phyloP scores from a whole-genome alignment of 768 basidiomycete genomes.

The Collybia sordida region DNA sequence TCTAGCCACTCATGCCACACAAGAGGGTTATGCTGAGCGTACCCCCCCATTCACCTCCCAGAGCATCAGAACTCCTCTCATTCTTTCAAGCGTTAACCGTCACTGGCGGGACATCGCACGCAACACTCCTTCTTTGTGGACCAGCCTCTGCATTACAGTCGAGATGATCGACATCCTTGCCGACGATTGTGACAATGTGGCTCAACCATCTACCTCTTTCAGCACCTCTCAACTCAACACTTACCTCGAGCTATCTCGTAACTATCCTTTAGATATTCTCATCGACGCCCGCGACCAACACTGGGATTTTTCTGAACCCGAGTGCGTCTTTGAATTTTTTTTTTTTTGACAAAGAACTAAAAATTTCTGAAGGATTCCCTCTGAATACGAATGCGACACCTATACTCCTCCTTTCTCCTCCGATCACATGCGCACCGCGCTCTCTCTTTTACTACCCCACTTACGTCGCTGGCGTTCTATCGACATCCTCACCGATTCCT shows the following conservation, averaged over 20 bases:
- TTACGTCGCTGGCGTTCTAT: slow-evolving; percentile 53
- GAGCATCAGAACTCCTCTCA: slow-evolving; percentile 43
- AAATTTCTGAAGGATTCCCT: slow-evolving; percentile 22
- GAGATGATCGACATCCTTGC: slow-evolving; percentile 28
- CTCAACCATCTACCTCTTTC: slow-evolving; percentile 12
- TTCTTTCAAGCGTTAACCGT: slow-evolving; percentile 46
- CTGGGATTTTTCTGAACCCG: slow-evolving; percentile 56
- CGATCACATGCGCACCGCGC: slow-evolving; percentile 42
- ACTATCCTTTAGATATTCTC: slow-evolving; percentile 51
- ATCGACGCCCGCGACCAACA: slow-evolving; percentile 58
- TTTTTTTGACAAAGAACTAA: neutral
- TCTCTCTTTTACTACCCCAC: slow-evolving; percentile 51
- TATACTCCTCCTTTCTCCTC: slow-evolving; percentile 39
- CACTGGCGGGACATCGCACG: slow-evolving; percentile 55
- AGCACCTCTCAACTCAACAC: slow-evolving; percentile 37
- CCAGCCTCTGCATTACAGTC: slow-evolving; percentile 49
- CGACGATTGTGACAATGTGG: slow-evolving; percentile 6
- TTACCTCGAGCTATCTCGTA: slow-evolving; percentile 47
- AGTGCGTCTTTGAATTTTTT: slow-evolving; percentile 31
- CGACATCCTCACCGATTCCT: slow-evolving; percentile 53
- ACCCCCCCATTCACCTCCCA: slow-evolving; percentile 34
- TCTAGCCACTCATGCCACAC: slow-evolving; percentile 37
- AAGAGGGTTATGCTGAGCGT: slow-evolving; percentile 16
- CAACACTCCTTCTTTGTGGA: slow-evolving; percentile 52
- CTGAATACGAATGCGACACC: slow-evolving; percentile 19